phyloP scores from a whole-genome alignment of 78 protist genomes.

The Pigoraptor vietnamica region DNA sequence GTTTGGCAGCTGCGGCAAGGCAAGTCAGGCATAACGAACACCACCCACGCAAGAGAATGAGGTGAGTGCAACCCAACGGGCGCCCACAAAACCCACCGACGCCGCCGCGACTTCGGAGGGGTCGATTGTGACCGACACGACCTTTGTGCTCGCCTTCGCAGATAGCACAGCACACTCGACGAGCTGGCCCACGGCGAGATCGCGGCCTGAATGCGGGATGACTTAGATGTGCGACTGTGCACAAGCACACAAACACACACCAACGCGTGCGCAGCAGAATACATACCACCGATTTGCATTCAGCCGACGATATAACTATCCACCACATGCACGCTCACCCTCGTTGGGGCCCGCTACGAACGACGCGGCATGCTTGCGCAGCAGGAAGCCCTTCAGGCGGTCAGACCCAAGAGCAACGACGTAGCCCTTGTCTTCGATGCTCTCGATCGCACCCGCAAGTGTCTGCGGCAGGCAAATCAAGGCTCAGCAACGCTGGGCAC shows the following conservation, averaged over 20 bases:
- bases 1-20: neutral
- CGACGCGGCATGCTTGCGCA: neutral
- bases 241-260: neutral
- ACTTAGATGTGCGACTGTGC: no score
- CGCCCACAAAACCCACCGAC: neutral
- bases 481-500: neutral
- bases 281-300: no score
- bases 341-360: neutral
- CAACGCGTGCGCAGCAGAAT: neutral
- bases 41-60: neutral
- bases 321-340: neutral
- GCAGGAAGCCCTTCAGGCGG: neutral
- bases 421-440: constrained; percentile 15
- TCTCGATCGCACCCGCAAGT: neutral
- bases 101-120: neutral
- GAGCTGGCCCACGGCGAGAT: neutral
- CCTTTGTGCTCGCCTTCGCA: neutral
- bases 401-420: neutral
- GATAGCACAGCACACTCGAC: neutral
- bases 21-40: neutral
- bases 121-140: neutral
- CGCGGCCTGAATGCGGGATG: neutral
- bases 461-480: neutral
- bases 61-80: neutral
- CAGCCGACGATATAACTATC: no score